phyloP scores from a whole-genome alignment of 495 filamentous ascomycete species.

The Lasiosphaeris hirsuta region DNA sequence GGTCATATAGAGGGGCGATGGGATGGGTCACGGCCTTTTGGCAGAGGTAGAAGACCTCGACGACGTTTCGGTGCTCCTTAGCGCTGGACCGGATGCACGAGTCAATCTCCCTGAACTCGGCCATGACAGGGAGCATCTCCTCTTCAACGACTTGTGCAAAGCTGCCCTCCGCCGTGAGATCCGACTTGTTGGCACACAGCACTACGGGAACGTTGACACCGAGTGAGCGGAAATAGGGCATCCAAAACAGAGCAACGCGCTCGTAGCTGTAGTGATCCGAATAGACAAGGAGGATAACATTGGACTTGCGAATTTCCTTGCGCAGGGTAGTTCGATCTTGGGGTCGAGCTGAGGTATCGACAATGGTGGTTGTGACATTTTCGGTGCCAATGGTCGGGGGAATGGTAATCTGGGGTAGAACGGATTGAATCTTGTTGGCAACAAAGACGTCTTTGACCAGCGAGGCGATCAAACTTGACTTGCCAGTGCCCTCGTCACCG shows the following conservation, averaged over 20 bases:
- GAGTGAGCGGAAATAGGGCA: conserved; percentile 92
- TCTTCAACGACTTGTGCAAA: conserved; percentile 84
- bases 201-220: conserved; percentile 99
- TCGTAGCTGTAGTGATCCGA: conserved; percentile 99
- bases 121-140: conserved; percentile 98
- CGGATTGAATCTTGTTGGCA: conserved; percentile 85
- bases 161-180: conserved; percentile 60
- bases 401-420: conserved; percentile 90
- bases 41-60: conserved; percentile 95
- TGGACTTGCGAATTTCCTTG: conserved; percentile 92
- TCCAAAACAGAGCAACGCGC: conserved; percentile 93
- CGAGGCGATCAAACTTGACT: conserved; percentile 68
- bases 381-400: conserved; percentile 85
- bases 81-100: conserved; percentile 95
- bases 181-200: conserved; percentile 94
- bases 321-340: conserved; percentile 85
- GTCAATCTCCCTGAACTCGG: conserved; percentile 98
- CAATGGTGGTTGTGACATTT: conserved; percentile 92
- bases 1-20: conserved; percentile 92
- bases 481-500: conserved; percentile 81
- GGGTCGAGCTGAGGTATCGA: conserved; percentile 93
- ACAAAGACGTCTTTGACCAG: conserved; percentile 95
- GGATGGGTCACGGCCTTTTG: conserved; percentile 98
- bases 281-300: conserved; percentile 96
- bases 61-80: conserved; percentile 90